Evolutionary conservation across 129 eudicot species (phyloP).

Genomic region (Lactuca saligna): DNA sequence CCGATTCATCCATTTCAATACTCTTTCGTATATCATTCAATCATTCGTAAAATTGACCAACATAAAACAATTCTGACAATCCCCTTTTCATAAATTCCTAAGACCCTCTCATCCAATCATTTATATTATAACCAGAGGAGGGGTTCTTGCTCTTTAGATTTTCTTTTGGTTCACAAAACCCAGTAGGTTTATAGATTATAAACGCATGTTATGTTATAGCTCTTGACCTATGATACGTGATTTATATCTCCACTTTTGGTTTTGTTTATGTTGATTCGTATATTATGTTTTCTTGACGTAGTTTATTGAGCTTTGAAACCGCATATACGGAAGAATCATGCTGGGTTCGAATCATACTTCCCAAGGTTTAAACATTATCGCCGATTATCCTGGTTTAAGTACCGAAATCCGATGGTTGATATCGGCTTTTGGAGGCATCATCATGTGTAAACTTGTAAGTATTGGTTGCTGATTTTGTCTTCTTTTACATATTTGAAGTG

Average conservation of each 20-base stretch:
- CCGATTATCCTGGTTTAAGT: slow-evolving; percentile 33
- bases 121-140: slow-evolving; percentile 7
- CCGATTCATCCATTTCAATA: neutral
- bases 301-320: slow-evolving; percentile 23
- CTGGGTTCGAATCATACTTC: slow-evolving; percentile 31
- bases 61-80: neutral
- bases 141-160: slow-evolving; percentile 12
- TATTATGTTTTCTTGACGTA: slow-evolving; percentile 20
- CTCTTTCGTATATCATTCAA: slow-evolving; percentile 4
- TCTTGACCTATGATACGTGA: neutral
- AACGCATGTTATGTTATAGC: neutral
- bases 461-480: slow-evolving; percentile 9
- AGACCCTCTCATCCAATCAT: neutral
- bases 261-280: neutral
- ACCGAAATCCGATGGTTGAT: slow-evolving; percentile 47
- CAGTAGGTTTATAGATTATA: slow-evolving; percentile 13
- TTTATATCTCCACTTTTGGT: neutral
- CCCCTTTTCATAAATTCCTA: neutral
- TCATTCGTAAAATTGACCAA: slow-evolving; percentile 5
- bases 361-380: slow-evolving; percentile 23
- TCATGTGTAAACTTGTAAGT: slow-evolving; percentile 76
- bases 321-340: slow-evolving; percentile 24
- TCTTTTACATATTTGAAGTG: neutral
- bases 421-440: slow-evolving; percentile 55
- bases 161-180: slow-evolving; percentile 12